Conservation (phyloP, 2,329 filamentous ascomycete genomes). For the Trichoderma atrobrunneum region DNA sequence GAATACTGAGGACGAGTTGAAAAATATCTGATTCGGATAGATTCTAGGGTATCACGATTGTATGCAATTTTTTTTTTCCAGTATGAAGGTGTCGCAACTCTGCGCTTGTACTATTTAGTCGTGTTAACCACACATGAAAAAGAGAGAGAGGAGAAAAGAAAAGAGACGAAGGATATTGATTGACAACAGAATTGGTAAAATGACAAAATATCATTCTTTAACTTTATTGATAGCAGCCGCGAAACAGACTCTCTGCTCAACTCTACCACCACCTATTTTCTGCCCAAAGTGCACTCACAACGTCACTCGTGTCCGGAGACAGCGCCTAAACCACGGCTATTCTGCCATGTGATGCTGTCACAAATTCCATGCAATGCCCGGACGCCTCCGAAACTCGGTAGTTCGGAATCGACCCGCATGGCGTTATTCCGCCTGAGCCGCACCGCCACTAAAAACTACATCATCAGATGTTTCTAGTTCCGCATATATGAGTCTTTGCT, state of each 20-base stretch:
- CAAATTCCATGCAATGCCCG: neutral
- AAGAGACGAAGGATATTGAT: neutral
- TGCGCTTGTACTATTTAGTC: neutral
- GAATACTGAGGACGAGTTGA: neutral
- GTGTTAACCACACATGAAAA: neutral
- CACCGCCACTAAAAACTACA: constrained; percentile 14
- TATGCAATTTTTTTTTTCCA: neutral
- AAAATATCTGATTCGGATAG: neutral
- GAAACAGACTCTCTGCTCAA: neutral
- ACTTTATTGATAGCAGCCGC: neutral
- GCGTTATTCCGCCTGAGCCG: constrained; percentile 6
- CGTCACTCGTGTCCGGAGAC: neutral
- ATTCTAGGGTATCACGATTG: neutral
- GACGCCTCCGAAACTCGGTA: neutral
- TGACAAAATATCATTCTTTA: neutral
- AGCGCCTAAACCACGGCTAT: neutral
- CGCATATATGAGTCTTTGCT: neutral
- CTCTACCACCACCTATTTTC: neutral
- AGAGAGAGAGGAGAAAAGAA: too few species aligned
- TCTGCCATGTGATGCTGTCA: neutral
- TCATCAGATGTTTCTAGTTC: neutral
- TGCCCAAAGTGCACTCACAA: neutral
- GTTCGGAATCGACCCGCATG: constrained; percentile 16
- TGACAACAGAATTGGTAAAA: neutral
- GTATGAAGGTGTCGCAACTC: neutral